Conservation (phyloP, 2,329 filamentous ascomycete genomes). For the Fusarium miscanthi region DNA sequence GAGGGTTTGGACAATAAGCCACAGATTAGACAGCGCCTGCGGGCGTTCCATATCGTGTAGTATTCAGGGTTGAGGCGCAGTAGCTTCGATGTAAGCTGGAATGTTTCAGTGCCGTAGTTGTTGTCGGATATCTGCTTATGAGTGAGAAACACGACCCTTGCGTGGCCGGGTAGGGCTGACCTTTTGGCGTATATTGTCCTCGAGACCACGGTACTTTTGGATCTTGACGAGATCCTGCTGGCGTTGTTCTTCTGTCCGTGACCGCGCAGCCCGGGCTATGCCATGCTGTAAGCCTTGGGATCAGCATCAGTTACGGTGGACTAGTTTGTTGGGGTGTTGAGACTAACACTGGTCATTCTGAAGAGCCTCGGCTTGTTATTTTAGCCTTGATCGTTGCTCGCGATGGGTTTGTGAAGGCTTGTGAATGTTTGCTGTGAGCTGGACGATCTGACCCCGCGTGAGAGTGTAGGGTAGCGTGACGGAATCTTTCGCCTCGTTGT, state of each 20-base stretch:
- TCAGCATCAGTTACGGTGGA: slow-evolving; percentile 41
- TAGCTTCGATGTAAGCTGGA: slow-evolving; percentile 77
- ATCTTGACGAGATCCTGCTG: slow-evolving; percentile 81
- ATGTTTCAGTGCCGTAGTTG: slow-evolving; percentile 65
- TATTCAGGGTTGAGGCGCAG: slow-evolving; percentile 85
- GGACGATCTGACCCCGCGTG: slow-evolving; percentile 9
- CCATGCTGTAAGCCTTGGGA: slow-evolving; percentile 74
- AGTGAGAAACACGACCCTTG: slow-evolving; percentile 25
- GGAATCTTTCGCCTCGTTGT: neutral
- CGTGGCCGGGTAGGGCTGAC: slow-evolving; percentile 53
- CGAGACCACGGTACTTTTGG: slow-evolving; percentile 77
- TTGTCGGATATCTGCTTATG: slow-evolving; percentile 51
- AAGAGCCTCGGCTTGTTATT: neutral
- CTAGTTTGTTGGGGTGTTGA: neutral
- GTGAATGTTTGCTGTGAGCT: neutral
- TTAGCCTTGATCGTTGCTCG: slow-evolving; percentile 3
- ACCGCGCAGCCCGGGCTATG: slow-evolving; percentile 74
- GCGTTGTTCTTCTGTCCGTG: slow-evolving; percentile 75
- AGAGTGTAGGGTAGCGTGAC: slow-evolving; percentile 25
- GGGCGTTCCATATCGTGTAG: slow-evolving; percentile 91
- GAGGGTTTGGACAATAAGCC: slow-evolving; percentile 66
- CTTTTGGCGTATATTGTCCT: slow-evolving; percentile 73
- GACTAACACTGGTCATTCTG: slow-evolving; percentile 43
- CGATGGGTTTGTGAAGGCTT: slow-evolving; percentile 1
- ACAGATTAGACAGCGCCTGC: slow-evolving; percentile 76